Percentiles rank a stretch among this genome's conserved stretches.
Evolutionary conservation across 441 rosid species (phyloP).

Genomic region (Erodium trifolium): DNA sequence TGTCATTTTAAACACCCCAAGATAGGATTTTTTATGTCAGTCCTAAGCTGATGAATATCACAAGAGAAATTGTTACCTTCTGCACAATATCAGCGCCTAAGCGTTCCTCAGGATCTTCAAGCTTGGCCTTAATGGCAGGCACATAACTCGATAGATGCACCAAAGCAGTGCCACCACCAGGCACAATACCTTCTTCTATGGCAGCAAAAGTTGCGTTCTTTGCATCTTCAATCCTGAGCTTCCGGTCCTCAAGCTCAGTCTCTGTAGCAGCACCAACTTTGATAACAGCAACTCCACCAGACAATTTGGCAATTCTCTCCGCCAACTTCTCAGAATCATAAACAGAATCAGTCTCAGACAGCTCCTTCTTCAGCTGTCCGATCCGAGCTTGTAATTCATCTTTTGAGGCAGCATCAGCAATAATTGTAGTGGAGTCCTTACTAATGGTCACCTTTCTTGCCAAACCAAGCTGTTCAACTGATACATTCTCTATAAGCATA

Average conservation of each 20-base stretch:
- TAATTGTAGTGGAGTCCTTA: no score
- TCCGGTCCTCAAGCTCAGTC: conserved; percentile 97
- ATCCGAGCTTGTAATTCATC: conserved; percentile 79
- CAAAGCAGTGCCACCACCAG: conserved; percentile 88
- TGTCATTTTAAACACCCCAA: no score
- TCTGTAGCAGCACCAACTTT: conserved; percentile 97
- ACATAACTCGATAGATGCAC: conserved; percentile 66
- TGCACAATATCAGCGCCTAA: conserved; percentile 44
- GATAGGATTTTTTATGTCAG: no score
- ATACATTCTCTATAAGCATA: no score
- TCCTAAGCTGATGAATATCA: no score
- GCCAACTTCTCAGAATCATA: conserved; percentile 80
- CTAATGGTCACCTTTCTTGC: no score
- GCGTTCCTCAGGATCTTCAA: conserved; percentile 46
- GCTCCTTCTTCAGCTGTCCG: conserved; percentile 71
- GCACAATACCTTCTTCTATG: conserved; percentile 91
- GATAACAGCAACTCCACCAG: conserved; percentile 96
- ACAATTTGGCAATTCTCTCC: conserved; percentile 88
- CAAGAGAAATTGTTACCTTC: conserved; percentile 43
- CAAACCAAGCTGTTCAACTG: no score
- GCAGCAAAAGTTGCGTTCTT: conserved; percentile 96
- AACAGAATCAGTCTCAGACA: conserved; percentile 76
- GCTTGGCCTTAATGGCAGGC: conserved; percentile 57
- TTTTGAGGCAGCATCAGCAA: conserved; percentile 82
- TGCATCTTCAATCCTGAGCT: conserved; percentile 89